Percentiles rank a stretch among this genome's conserved stretches.
phyloP scores from a whole-genome alignment of 305 asterid species.

The Striga hermonthica region DNA sequence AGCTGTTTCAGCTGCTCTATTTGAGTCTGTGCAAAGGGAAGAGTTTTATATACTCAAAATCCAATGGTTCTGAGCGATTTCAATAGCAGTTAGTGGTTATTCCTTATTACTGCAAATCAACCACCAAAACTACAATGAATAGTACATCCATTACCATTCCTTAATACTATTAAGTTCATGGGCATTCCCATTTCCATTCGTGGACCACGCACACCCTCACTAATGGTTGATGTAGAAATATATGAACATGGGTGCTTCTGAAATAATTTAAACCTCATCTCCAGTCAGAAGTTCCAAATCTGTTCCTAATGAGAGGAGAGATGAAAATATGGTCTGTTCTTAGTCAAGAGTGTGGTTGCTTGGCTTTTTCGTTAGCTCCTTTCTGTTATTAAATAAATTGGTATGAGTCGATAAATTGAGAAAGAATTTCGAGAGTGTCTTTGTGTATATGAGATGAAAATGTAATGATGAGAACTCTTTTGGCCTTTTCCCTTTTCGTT shows the following conservation, averaged over 20 bases:
- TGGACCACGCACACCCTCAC: background rate
- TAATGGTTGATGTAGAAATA: conserved; percentile 4
- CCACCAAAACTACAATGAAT: too few species aligned
- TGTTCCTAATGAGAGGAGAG: background rate
- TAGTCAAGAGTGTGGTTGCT: background rate
- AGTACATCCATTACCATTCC: too few species aligned
- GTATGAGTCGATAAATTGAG: background rate
- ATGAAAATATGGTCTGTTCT: background rate
- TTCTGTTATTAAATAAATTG: background rate
- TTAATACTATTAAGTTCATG: too few species aligned
- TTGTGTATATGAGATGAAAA: background rate
- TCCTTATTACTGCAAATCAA: too few species aligned
- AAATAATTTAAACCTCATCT: background rate
- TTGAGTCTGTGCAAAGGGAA: background rate
- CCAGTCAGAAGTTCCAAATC: too few species aligned
- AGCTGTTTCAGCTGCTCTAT: conserved; percentile 21
- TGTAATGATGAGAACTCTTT: background rate
- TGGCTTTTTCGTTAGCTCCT: background rate
- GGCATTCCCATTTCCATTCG: too few species aligned
- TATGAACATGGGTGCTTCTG: conserved; percentile 1
- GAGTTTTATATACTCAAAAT: background rate
- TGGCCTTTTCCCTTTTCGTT: too few species aligned
- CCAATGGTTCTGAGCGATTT: background rate
- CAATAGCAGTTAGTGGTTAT: background rate
- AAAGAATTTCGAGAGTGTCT: background rate